Evolutionary conservation across 164 flowering plant genomes (phyloP).

Genomic region (Stephania yunnanensis): DNA sequence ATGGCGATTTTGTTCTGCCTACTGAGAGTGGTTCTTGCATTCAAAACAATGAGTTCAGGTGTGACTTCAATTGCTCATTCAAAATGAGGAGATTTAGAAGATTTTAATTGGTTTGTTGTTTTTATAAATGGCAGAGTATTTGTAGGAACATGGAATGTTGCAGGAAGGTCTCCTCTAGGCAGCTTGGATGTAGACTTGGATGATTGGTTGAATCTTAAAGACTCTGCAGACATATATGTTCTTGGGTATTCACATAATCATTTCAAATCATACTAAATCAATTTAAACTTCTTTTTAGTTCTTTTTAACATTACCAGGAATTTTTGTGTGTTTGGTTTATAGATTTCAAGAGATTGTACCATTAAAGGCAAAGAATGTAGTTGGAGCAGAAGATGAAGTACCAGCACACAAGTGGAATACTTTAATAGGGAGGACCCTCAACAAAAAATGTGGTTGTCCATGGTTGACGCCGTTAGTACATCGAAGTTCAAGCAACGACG

Average conservation of each 20-base stretch:
- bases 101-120: conserved; percentile 2
- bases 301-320: neutral
- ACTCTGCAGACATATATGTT: conserved; percentile 67
- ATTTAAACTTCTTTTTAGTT: too few relatives aligned
- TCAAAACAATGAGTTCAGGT: conserved; percentile 47
- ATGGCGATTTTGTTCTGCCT: conserved; percentile 18
- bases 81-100: neutral
- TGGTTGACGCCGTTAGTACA: conserved; percentile 46
- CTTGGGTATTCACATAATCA: conserved; percentile 44
- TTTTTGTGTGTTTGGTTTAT: conserved; percentile 8
- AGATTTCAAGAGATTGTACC: conserved; percentile 88
- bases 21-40: conserved; percentile 36
- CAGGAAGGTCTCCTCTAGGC: conserved; percentile 68
- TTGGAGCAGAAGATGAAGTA: conserved; percentile 60
- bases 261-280: too few relatives aligned
- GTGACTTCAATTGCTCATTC: neutral
- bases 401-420: conserved; percentile 59
- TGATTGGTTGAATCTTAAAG: conserved; percentile 67
- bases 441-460: conserved; percentile 43
- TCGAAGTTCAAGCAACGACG: conserved; percentile 31
- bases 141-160: conserved; percentile 86
- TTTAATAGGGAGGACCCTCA: conserved; percentile 64
- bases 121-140: conserved; percentile 36
- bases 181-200: conserved; percentile 65
- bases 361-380: conserved; percentile 41